Conservation (phyloP, 2,329 filamentous ascomycete genomes). For the Aspergillus neoniger region DNA sequence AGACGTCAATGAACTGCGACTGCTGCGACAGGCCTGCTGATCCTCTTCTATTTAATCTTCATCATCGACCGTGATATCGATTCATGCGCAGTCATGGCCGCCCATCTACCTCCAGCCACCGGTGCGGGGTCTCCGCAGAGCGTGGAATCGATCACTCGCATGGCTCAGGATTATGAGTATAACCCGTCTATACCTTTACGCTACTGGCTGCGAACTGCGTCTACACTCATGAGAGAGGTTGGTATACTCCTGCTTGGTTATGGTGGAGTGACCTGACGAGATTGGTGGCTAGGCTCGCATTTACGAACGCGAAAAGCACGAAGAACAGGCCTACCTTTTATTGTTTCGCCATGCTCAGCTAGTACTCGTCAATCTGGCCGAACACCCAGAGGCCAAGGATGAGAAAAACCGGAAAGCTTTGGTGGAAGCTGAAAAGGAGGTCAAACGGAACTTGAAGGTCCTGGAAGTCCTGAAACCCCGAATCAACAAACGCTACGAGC, state of each 20-base stretch:
- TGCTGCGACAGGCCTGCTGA: not conserved
- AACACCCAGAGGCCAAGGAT: slow-evolving; percentile 73
- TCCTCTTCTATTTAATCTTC: not conserved
- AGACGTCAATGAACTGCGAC: slow-evolving; percentile 18
- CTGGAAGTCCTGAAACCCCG: slow-evolving; percentile 79
- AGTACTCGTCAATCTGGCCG: slow-evolving; percentile 72
- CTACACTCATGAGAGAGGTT: slow-evolving; percentile 79
- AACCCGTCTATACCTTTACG: slow-evolving; percentile 74
- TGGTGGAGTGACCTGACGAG: not conserved
- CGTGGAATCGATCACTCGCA: slow-evolving; percentile 73
- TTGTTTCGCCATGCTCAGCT: slow-evolving; percentile 87
- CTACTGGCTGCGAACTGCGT: slow-evolving; percentile 79
- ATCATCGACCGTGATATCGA: not conserved
- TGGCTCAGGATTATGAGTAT: slow-evolving; percentile 80
- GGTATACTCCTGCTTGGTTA: slow-evolving; percentile 19
- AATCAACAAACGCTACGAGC: slow-evolving; percentile 70
- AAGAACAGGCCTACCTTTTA: slow-evolving; percentile 84
- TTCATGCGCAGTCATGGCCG: slow-evolving; percentile 26
- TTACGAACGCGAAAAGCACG: slow-evolving; percentile 82
- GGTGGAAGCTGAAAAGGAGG: slow-evolving; percentile 60
- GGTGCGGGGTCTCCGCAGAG: slow-evolving; percentile 61
- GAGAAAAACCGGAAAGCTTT: slow-evolving; percentile 59
- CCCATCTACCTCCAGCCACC: slow-evolving; percentile 22
- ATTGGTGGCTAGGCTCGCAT: slow-evolving; percentile 66
- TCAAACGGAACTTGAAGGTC: slow-evolving; percentile 65